Evolutionary conservation across 2,329 filamentous ascomycete genomes (phyloP).

Genomic region (Sporothrix variecibatus): DNA sequence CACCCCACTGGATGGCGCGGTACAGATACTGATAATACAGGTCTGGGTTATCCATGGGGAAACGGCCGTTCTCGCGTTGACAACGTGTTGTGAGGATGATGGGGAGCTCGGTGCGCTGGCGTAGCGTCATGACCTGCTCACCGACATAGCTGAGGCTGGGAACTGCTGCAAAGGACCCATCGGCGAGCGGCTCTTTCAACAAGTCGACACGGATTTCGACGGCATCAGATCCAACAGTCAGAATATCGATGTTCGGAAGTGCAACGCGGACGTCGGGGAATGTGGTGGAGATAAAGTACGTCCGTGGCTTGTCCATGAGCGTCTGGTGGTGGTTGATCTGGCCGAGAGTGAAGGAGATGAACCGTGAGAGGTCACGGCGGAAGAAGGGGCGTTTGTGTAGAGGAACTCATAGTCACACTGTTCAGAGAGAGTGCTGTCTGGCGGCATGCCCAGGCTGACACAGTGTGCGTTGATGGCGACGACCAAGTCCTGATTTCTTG

Average conservation of each 20-base stretch:
- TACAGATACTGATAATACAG: conserved; percentile 80
- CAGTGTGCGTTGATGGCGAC: conserved; percentile 77
- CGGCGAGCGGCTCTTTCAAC: conserved; percentile 67
- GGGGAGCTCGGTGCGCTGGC: conserved; percentile 82
- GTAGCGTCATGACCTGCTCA: conserved; percentile 79
- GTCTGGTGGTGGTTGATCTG: conserved; percentile 78
- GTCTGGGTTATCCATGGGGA: conserved; percentile 77
- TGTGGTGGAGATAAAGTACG: conserved; percentile 84
- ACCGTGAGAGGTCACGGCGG: conserved; percentile 74
- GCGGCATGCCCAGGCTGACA: conserved; percentile 68
- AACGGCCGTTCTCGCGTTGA: conserved; percentile 77
- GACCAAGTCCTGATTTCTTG: conserved; percentile 60
- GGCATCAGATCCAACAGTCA: conserved; percentile 83
- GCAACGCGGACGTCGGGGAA: conserved; percentile 84
- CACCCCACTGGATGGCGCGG: conserved; percentile 83
- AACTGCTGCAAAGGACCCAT: conserved; percentile 64
- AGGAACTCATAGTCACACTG: conserved; percentile 84
- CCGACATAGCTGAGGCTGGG: conserved; percentile 83
- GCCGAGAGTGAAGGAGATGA: conserved; percentile 76
- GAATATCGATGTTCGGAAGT: conserved; percentile 79
- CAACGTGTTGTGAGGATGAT: conserved; percentile 88
- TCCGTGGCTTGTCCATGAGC: conserved; percentile 74
- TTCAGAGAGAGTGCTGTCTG: conserved; percentile 65
- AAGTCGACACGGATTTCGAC: conserved; percentile 84
- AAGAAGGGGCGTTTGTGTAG: conserved; percentile 74